These are phyloP conservation scores for Chlamydomonas asymmetrica DNA, from an alignment of 139 green algal genomes.

Conservation along the genomic window DNA sequence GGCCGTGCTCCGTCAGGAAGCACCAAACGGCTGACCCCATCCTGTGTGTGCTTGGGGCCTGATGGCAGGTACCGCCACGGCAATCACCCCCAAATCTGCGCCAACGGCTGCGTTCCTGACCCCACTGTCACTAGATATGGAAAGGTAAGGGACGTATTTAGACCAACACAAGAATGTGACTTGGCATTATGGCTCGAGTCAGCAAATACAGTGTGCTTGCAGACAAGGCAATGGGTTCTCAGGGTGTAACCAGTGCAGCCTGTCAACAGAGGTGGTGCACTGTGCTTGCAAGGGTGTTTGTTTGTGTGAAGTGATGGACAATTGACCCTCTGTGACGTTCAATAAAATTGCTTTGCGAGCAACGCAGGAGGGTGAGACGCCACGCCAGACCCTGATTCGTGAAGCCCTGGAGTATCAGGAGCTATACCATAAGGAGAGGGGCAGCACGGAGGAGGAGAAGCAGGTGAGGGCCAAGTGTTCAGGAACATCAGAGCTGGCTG, in stretches of 20 bases:
- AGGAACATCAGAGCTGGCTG: too few species aligned
- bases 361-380: constrained; percentile 16
- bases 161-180: background rate
- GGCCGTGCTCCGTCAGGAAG: too few species aligned
- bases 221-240: background rate
- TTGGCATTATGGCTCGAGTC: background rate
- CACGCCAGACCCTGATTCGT: constrained; percentile 35
- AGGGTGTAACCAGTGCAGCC: background rate
- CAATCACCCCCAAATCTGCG: constrained; percentile 18
- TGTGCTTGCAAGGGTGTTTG: background rate
- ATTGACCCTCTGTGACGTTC: background rate
- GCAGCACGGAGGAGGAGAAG: background rate
- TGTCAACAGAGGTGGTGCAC: background rate
- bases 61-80: constrained; percentile 42
- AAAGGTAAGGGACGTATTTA: background rate
- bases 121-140: background rate
- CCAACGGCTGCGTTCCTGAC: constrained; percentile 9
- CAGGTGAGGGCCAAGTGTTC: too few species aligned
- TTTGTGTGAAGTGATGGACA: too few species aligned
- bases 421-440: constrained; percentile 35
- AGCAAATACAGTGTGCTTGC: background rate
- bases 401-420: constrained; percentile 50
- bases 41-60: too few species aligned
- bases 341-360: background rate
- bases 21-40: too few species aligned